Conservation (phyloP, 164 flowering plant species). For the Akebia trifoliata region DNA sequence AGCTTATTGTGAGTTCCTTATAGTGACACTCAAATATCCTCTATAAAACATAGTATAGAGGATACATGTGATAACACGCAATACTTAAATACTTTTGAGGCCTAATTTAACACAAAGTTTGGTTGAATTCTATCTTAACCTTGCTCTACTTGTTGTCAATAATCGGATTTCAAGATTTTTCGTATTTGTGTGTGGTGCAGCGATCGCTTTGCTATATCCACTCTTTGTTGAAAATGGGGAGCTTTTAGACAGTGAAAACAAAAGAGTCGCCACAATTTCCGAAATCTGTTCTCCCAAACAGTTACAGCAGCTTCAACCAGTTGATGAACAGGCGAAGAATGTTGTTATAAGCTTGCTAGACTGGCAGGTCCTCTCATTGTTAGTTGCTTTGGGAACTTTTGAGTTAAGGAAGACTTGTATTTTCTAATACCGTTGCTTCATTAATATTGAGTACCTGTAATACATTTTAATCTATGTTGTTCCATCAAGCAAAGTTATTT, state of each 20-base stretch:
- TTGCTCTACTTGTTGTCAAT: background rate
- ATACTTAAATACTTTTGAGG: background rate
- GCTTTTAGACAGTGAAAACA: slow-evolving; percentile 40
- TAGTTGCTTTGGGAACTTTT: background rate
- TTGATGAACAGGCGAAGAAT: slow-evolving; percentile 38
- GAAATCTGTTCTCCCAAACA: slow-evolving; percentile 61
- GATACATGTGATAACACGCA: background rate
- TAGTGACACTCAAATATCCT: no score
- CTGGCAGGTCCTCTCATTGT: slow-evolving; percentile 64
- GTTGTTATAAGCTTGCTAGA: slow-evolving; percentile 57
- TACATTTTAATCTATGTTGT: background rate
- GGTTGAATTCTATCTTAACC: background rate
- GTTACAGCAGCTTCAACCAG: slow-evolving; percentile 47
- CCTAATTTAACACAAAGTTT: background rate
- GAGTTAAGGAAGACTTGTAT: background rate
- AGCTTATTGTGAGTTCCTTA: no score
- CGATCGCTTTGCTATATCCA: slow-evolving; percentile 61
- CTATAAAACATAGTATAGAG: no score
- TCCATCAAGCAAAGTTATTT: no score
- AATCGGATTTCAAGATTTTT: slow-evolving; percentile 7
- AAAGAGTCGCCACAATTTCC: slow-evolving; percentile 47
- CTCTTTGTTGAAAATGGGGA: slow-evolving; percentile 55
- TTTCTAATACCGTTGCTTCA: background rate
- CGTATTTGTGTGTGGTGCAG: slow-evolving; percentile 31
- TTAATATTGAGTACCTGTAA: background rate